phyloP scores from a whole-genome alignment of 345 rosid species.

The Triadica sebifera region DNA sequence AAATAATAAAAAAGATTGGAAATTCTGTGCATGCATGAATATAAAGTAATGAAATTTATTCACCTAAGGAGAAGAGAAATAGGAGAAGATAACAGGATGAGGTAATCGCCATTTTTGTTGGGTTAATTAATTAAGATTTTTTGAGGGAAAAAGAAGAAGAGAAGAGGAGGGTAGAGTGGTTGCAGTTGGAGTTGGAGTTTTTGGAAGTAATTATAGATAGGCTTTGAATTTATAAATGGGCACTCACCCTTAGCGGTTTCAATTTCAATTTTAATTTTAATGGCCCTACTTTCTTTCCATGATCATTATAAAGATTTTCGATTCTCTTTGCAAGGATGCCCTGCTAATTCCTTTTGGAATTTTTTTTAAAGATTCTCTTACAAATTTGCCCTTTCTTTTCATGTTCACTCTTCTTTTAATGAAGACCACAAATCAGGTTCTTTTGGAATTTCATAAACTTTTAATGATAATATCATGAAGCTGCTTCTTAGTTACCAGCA shows the following conservation, averaged over 20 bases:
- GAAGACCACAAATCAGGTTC: no score
- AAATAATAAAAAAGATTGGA: neutral
- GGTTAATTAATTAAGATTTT: neutral
- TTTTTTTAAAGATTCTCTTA: no score
- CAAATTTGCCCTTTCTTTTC: no score
- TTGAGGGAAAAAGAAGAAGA: neutral
- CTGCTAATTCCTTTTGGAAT: neutral
- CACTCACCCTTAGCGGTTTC: neutral
- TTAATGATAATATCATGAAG: no score
- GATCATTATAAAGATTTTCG: slow-evolving; percentile 10
- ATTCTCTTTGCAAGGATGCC: slow-evolving; percentile 10
- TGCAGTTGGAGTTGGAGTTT: slow-evolving; percentile 21
- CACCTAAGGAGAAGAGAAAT: no score
- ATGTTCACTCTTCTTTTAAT: no score
- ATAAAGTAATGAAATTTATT: no score
- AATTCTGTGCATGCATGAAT: neutral
- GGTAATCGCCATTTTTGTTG: slow-evolving; percentile 20
- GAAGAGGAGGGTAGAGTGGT: slow-evolving; percentile 16
- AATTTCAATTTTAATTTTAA: neutral
- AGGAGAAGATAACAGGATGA: neutral
- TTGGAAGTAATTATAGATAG: no score
- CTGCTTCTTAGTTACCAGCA: no score
- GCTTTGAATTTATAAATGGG: slow-evolving; percentile 4
- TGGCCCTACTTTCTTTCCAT: slow-evolving; percentile 28
- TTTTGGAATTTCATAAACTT: no score